phyloP scores from a whole-genome alignment of 2,329 filamentous ascomycete species.

The Alternaria sp. region DNA sequence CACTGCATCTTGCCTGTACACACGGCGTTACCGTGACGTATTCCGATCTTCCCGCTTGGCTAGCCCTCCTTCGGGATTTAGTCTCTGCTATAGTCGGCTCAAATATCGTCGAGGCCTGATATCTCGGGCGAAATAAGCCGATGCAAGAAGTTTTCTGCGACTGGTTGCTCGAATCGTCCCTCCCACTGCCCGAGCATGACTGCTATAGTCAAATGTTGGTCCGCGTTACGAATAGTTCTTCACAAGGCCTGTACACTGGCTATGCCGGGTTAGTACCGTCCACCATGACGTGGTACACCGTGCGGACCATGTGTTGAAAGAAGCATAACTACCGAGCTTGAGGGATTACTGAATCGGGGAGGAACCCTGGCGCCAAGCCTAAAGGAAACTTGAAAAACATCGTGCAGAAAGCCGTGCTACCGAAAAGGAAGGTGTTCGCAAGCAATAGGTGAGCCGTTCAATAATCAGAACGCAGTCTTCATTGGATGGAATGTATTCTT shows the following conservation, averaged over 20 bases:
- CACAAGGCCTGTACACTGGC: not conserved
- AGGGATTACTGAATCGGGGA: not conserved
- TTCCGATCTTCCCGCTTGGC: not conserved
- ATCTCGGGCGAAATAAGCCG: not conserved
- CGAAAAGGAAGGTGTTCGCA: not conserved
- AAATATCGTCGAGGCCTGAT: not conserved
- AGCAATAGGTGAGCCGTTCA: not conserved
- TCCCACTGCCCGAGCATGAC: not conserved
- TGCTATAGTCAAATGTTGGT: not conserved
- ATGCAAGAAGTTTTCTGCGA: not conserved
- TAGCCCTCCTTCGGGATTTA: not conserved
- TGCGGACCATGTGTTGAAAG: conserved; percentile 4
- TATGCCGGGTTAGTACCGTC: not conserved
- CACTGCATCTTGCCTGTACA: not conserved
- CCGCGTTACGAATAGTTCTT: not conserved
- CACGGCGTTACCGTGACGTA: not conserved
- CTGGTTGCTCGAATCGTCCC: not conserved
- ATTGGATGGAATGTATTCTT: not conserved
- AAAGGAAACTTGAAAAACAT: not conserved
- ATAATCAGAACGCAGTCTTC: not conserved
- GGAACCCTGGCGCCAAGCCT: not conserved
- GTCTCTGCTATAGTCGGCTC: not conserved
- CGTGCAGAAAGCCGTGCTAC: not conserved
- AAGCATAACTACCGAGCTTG: conserved; percentile 6
- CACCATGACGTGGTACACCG: conserved; percentile 10